Conservation (phyloP, 2,329 filamentous ascomycete species). For the Phialocephala subalpina region DNA sequence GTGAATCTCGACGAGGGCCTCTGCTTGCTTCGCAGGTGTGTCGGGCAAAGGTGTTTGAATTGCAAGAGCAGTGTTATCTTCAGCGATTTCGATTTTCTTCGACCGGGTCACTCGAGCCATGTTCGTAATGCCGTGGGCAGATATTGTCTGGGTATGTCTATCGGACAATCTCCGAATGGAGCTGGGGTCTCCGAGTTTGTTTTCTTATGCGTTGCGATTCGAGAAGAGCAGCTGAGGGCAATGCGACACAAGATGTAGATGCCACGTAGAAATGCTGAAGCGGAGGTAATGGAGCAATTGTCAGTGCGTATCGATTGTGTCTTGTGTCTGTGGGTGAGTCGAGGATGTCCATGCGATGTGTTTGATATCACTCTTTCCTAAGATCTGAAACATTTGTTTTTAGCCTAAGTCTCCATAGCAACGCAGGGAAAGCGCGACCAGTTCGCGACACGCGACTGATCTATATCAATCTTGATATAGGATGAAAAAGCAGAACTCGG, state of each 20-base stretch:
- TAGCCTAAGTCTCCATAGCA: conserved; percentile 28
- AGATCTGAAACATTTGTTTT: conserved; percentile 27
- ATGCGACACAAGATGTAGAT: conserved; percentile 14
- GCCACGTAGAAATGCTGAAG: conserved; percentile 32
- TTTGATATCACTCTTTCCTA: conserved; percentile 23
- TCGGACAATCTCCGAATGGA: conserved; percentile 17
- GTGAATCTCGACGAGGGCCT: conserved; percentile 30
- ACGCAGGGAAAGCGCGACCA: conserved; percentile 23
- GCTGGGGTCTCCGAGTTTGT: conserved; percentile 10
- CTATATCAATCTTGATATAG: neutral
- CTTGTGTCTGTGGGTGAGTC: conserved; percentile 16
- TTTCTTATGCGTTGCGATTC: conserved; percentile 17
- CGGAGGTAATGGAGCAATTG: conserved; percentile 27
- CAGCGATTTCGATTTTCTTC: conserved; percentile 39
- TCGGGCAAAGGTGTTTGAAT: conserved; percentile 32
- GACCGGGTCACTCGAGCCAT: conserved; percentile 45
- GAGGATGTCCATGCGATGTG: conserved; percentile 33
- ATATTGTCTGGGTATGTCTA: neutral
- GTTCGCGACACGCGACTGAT: conserved; percentile 14
- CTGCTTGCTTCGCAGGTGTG: conserved; percentile 26
- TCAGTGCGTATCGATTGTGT: conserved; percentile 40
- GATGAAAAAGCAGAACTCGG: neutral
- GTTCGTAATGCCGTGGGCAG: conserved; percentile 23
- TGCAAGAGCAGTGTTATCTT: conserved; percentile 39
- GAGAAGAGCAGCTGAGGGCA: conserved; percentile 8